Conservation (phyloP, 176 grass and related monocot species). For the Cenchrus americanus region DNA sequence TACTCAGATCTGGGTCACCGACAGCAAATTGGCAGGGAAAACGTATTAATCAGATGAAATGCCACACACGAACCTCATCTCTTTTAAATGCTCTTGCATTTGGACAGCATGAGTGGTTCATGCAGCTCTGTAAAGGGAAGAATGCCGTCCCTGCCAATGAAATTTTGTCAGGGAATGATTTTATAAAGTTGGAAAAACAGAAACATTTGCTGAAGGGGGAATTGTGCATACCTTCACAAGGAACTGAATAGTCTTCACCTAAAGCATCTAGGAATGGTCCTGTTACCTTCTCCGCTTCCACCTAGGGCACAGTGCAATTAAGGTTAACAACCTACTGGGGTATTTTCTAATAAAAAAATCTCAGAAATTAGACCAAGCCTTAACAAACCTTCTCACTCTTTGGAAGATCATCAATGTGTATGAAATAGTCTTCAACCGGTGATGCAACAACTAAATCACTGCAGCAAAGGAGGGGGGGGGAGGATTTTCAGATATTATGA, state of each 20-base stretch:
- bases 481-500: slow-evolving; percentile 26
- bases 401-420: slow-evolving; percentile 93
- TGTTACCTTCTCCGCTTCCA: slow-evolving; percentile 63
- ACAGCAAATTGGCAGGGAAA: slow-evolving; percentile 25
- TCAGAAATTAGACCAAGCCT: slow-evolving; percentile 13
- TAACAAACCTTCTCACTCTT: slow-evolving; percentile 72
- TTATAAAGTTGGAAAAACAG: not conserved
- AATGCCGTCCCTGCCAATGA: slow-evolving; percentile 77
- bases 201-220: slow-evolving; percentile 7
- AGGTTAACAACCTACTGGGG: slow-evolving; percentile 32
- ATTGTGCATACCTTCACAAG: slow-evolving; percentile 67
- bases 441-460: slow-evolving; percentile 96
- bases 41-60: slow-evolving; percentile 13
- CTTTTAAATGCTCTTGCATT: slow-evolving; percentile 98
- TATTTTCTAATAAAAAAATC: slow-evolving; percentile 8
- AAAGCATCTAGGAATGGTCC: slow-evolving; percentile 63
- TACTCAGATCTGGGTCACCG: slow-evolving; percentile 27
- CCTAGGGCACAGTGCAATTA: slow-evolving; percentile 47
- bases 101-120: slow-evolving; percentile 97
- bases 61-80: slow-evolving; percentile 55
- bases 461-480: slow-evolving; percentile 26
- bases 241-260: slow-evolving; percentile 86
- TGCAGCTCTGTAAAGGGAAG: slow-evolving; percentile 97
- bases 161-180: slow-evolving; percentile 18
- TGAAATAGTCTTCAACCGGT: slow-evolving; percentile 93